Base-by-base conservation (phyloP, 805 yeast genomes). In the Kregervanrija pseudodelftensis region DNA sequence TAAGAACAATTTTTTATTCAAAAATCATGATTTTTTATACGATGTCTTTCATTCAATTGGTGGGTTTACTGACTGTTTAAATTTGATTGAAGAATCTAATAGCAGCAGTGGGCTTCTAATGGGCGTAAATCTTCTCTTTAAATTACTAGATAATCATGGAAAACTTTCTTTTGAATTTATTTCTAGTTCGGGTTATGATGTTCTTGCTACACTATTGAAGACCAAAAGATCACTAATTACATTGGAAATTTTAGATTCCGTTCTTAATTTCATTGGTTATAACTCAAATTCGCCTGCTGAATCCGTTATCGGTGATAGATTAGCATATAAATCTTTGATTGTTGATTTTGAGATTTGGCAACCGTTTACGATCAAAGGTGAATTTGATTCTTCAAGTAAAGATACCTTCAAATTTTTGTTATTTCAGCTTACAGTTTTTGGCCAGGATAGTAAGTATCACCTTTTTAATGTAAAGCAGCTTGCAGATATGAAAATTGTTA, bases 271-370 rank as follows among this genome's bases (percentile, higher is more conserved):
- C 56, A 69, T 75, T 37, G 95, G 93, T 0, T 80, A 77, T 59
- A 69, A 79, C 50, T 67, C 66, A 33, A 46, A 54, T 1, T 64
- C 74, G 33, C 78, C 84, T 0, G 61, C 66, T 32, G 77, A 78
- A 8, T 80, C 91, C 0, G 58, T 81, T 2, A 66, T 87, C 1
- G 63, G 67, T 8, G 80, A 84, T 51, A 69, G 74, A 0, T 47
- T 63, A 2, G 83, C 82, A 0, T 88, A 82, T 55, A 70, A 76
- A 33, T 61, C 69, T 1, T 58, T 87, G 37, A 68, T 85, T 34
- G 68, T 80, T 14, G 89, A 86, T 49, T 71, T 83, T 49, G 83
- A 79, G 44, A 65, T 77, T 15, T 82, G 86, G 77, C 68, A 68
- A 44, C 63, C 63, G 10, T 22, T 17, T 12, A 17, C 22, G 2